Base-by-base conservation (phyloP, 2,329 filamentous ascomycete species). In the Ophiostoma angusticollis region DNA sequence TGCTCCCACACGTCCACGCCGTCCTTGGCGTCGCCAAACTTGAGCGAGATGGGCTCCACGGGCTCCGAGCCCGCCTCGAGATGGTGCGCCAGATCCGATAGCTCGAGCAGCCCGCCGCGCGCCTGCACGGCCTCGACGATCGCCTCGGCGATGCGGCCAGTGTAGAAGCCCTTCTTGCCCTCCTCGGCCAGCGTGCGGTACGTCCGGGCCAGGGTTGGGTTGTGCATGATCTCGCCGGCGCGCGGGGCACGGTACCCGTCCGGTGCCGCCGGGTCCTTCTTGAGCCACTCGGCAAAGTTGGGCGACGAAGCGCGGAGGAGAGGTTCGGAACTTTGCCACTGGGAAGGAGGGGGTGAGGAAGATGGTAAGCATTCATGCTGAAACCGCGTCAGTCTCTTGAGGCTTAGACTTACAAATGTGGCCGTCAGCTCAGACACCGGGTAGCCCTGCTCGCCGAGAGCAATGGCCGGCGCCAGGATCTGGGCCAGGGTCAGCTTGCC, bases 1-100 rank as follows among this genome's bases (percentile, higher is more conserved):
- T 96, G 89, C 54, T 98, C 91, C 89, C 89, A 96, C 1, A 98
- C 65, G 53, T 93, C 78, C 30, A 95, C 70, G 9, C 77, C 76
- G 11, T 64, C 58, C 16, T 33, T 13, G 5, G 51, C 35, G 19
- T 35, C 41, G 30, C 42, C 40, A n/a, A 87, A 89, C 44, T 79
- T 76, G 35, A 95, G 67, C 0, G 82, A 87, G 48, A 96, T 91
- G 13, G 91, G 76, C 19, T 89, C 78, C 0, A 86, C 80, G n/a
- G 79, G 69, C 57, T 95, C 84, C 39, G 75, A 84, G 16, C 86
- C 47, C 0, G 49, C 51, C 14, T 66, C 60, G 9, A 82, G 67
- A 55, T 96, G 89, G 48, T 84, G 68, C 51, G 78, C 70, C 12
- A 98, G 62, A 54, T 98, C 91, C 3, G 84, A 81, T 2, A 91